Conservation (phyloP, 2,329 filamentous ascomycete genomes). For the Xylaria sp. region DNA sequence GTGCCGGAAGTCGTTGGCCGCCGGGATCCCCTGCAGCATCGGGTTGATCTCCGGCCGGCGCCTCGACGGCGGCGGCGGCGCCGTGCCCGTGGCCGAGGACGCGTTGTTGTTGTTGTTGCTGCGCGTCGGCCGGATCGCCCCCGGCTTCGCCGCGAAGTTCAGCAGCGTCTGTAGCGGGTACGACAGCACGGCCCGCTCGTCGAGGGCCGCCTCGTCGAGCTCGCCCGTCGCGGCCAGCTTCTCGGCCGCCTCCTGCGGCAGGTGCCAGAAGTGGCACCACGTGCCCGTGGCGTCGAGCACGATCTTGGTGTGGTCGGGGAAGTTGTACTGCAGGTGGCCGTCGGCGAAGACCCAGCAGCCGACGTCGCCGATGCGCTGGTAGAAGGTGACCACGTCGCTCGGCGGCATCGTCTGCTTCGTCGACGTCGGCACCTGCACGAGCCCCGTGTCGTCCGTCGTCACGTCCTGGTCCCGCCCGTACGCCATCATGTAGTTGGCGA, state of each 20-base stretch:
- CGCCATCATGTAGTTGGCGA: conserved; percentile 73
- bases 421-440: conserved; percentile 43
- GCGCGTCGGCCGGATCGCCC: conserved; percentile 48
- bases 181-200: conserved; percentile 70
- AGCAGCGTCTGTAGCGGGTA: conserved; percentile 74
- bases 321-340: conserved; percentile 84
- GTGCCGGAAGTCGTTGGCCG: conserved; percentile 71
- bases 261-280: conserved; percentile 77
- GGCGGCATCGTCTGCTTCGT: conserved; percentile 47
- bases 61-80: too few relatives aligned
- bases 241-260: conserved; percentile 70
- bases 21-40: conserved; percentile 65
- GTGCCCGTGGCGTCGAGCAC: conserved; percentile 75
- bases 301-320: conserved; percentile 85
- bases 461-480: conserved; percentile 72
- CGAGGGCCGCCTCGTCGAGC: conserved; percentile 71
- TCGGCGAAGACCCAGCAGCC: conserved; percentile 82
- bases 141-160: conserved; percentile 61
- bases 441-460: conserved; percentile 49
- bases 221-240: conserved; percentile 66
- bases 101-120: too few relatives aligned
- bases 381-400: conserved; percentile 72
- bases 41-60: conserved; percentile 63
- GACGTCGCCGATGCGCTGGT: conserved; percentile 79
- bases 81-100: too few relatives aligned